These are phyloP conservation scores for Cercospora sp. DNA, from an alignment of 2,329 filamentous ascomycete genomes.

Conservation along the genomic window DNA sequence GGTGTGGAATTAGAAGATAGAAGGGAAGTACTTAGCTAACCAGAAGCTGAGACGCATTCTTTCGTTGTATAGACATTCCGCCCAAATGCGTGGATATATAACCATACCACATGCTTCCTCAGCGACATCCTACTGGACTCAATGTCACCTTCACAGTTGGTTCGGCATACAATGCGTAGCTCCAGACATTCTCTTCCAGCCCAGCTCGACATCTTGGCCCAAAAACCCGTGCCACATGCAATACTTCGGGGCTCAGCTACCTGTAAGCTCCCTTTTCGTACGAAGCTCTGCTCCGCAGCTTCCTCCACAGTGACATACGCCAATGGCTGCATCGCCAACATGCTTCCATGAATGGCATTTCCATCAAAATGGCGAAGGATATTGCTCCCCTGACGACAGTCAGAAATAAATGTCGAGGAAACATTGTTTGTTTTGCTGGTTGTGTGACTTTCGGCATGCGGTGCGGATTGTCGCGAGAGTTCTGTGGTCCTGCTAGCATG, in stretches of 20 bases:
- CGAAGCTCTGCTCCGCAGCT: background rate
- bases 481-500: background rate
- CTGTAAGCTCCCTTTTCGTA: background rate
- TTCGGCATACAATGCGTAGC: background rate
- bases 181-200: background rate
- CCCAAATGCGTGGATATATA: background rate
- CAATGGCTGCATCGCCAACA: background rate
- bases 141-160: background rate
- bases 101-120: background rate
- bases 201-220: background rate
- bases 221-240: background rate
- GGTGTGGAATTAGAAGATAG: constrained; percentile 45
- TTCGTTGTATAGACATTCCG: background rate
- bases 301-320: background rate
- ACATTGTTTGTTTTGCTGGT: background rate
- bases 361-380: background rate
- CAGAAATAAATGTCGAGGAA: background rate
- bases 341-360: background rate
- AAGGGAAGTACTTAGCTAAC: constrained; percentile 18
- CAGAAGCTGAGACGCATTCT: background rate
- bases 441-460: background rate
- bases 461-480: background rate
- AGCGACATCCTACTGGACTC: background rate
- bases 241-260: background rate
- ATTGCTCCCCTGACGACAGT: background rate